Percentiles rank a stretch among this genome's conserved stretches.
phyloP scores from a whole-genome alignment of 495 filamentous ascomycete genomes.

The Haplographium delicatum region DNA sequence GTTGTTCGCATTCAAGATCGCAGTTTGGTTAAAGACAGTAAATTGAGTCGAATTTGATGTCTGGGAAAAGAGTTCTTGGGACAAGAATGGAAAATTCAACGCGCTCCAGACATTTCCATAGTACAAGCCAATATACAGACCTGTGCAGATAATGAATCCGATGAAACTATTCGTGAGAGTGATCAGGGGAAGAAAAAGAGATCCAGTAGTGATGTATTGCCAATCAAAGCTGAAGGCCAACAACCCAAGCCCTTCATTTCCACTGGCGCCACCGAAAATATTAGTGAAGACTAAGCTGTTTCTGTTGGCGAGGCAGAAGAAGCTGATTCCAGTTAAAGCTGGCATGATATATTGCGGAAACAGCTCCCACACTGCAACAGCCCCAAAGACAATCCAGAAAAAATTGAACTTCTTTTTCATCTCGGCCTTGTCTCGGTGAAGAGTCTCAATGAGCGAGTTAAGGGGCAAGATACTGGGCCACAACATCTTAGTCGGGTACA shows the following conservation, averaged over 20 bases:
- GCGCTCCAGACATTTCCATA: constrained; percentile 48
- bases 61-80: constrained; percentile 32
- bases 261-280: constrained; percentile 50
- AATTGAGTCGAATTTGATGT: constrained; percentile 33
- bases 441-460: constrained; percentile 38
- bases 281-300: constrained; percentile 49
- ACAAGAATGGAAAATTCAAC: constrained; percentile 46
- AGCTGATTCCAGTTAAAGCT: constrained; percentile 47
- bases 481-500: constrained; percentile 49
- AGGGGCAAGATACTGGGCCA: constrained; percentile 39
- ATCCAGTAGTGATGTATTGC: constrained; percentile 36
- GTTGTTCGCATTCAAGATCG: constrained; percentile 31
- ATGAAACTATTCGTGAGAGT: constrained; percentile 17
- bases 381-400: constrained; percentile 37
- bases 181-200: constrained; percentile 9
- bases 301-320: constrained; percentile 51
- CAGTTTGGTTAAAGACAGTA: constrained; percentile 33
- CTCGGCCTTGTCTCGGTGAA: constrained; percentile 23
- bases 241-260: constrained; percentile 46
- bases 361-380: constrained; percentile 43
- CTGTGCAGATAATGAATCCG: constrained; percentile 11
- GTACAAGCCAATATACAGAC: constrained; percentile 10
- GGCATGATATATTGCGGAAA: constrained; percentile 47
- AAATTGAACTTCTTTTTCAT: constrained; percentile 29
- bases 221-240: constrained; percentile 52